Conservation (phyloP, 306 rosid genomes). For the Rubus parviflorus region DNA sequence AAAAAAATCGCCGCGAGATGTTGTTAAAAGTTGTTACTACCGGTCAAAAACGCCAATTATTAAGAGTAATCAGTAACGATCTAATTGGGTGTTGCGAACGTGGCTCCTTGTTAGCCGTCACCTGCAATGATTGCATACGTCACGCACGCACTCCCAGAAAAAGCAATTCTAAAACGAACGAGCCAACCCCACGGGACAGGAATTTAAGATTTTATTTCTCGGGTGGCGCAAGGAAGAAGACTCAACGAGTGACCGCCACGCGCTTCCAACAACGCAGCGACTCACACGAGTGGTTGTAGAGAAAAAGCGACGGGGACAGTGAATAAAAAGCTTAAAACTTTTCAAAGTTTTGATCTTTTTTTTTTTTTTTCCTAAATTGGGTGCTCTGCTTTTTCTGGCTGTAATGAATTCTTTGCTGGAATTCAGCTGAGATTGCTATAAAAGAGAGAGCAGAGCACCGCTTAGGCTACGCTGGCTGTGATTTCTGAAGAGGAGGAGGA, state of each 20-base stretch:
- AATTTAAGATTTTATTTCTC: neutral
- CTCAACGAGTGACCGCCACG: neutral
- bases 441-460: neutral
- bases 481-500: neutral
- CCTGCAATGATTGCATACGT: too few species aligned
- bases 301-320: neutral
- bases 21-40: neutral
- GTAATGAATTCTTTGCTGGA: neutral
- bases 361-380: neutral
- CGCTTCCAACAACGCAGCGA: constrained; percentile 18
- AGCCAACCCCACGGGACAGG: neutral
- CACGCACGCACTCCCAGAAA: neutral
- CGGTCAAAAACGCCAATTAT: neutral
- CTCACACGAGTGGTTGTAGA: neutral
- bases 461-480: constrained; percentile 31
- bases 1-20: neutral
- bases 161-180: neutral
- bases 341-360: neutral
- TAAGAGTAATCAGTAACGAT: neutral
- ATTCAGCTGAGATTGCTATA: constrained; percentile 8
- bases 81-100: neutral
- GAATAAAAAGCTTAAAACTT: neutral
- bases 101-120: neutral
- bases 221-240: neutral
- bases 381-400: neutral